A percentile compares a stretch with the other conserved stretches of the same genome.
Evolutionary conservation across 1,139 yeast species (phyloP).

Genomic region (Magnusiomyces paraingens): DNA sequence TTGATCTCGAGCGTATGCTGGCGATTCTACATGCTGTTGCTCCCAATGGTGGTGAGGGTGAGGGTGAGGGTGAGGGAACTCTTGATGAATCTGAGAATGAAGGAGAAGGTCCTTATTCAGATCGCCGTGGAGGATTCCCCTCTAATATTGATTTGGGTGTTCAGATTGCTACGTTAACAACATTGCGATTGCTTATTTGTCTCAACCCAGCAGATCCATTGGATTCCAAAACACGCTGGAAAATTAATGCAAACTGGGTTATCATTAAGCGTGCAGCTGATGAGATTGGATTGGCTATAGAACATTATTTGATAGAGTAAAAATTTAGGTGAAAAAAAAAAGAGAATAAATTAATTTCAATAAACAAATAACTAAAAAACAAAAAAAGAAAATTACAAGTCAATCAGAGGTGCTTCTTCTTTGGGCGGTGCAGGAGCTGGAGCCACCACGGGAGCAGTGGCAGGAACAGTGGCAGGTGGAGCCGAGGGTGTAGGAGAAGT

Average conservation of each 20-base stretch:
- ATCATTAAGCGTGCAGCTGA: conserved; percentile 45
- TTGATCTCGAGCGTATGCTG: conserved; percentile 61
- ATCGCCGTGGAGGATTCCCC: conserved; percentile 28
- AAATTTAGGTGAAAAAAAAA: conserved; percentile 8
- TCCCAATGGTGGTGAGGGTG: conserved; percentile 28
- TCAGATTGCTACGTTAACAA: conserved; percentile 55
- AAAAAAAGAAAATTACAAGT: conserved; percentile 23
- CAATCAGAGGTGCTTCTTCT: conserved; percentile 28
- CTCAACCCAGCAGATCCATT: conserved; percentile 49
- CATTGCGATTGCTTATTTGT: conserved; percentile 48
- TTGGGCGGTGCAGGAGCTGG: conserved; percentile 17
- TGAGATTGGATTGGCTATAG: conserved; percentile 50
- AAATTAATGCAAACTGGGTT: conserved; percentile 51
- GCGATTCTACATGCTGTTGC: conserved; percentile 57
- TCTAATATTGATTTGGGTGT: conserved; percentile 46
- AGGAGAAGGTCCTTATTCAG: conserved; percentile 4
- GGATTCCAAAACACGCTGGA: conserved; percentile 60
- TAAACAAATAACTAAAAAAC: not conserved
- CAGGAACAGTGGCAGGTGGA: conserved; percentile 7
- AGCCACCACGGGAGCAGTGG: conserved; percentile 8
- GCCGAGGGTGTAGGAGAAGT: conserved; percentile 6
- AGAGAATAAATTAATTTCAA: not conserved
- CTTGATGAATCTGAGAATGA: not conserved
- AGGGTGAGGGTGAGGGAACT: conserved; percentile 10
- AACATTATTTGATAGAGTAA: conserved; percentile 40